Percentiles rank a stretch among this genome's conserved stretches.
Evolutionary conservation across 306 rosid species (phyloP).

Genomic region (Vigna radiata): DNA sequence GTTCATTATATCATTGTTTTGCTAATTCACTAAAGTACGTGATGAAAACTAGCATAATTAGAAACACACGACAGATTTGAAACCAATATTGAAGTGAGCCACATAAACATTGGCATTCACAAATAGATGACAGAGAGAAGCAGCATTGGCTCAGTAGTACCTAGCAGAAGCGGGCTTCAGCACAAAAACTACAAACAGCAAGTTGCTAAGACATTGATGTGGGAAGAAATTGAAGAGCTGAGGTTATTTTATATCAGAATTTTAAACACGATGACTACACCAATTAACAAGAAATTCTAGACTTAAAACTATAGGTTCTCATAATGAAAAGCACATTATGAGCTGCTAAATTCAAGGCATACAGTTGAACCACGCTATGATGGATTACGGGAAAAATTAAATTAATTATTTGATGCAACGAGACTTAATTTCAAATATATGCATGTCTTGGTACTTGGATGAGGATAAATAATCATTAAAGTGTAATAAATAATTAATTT

Average conservation of each 20-base stretch:
- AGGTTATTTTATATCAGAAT: slow-evolving; percentile 1
- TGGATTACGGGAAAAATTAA: not conserved
- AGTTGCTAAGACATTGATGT: not conserved
- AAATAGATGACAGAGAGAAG: not conserved
- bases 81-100: not conserved
- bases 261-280: not conserved
- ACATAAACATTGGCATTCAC: not conserved
- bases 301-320: not conserved
- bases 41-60: not conserved
- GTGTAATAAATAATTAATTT: not conserved
- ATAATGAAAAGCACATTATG: slow-evolving; percentile 1
- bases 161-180: not conserved
- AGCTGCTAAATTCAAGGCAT: slow-evolving; percentile 19
- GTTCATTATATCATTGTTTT: not conserved
- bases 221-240: not conserved
- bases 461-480: not conserved
- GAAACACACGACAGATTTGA: not conserved
- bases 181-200: not conserved
- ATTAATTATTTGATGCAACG: not conserved
- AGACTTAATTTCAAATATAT: slow-evolving; percentile 8
- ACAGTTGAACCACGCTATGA: slow-evolving; percentile 1
- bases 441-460: not conserved
- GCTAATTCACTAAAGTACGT: not conserved
- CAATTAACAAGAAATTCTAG: not conserved
- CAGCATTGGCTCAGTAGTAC: not conserved